Conservation (phyloP, 2,329 filamentous ascomycete species). For the Aspergillus quadricinctus region DNA sequence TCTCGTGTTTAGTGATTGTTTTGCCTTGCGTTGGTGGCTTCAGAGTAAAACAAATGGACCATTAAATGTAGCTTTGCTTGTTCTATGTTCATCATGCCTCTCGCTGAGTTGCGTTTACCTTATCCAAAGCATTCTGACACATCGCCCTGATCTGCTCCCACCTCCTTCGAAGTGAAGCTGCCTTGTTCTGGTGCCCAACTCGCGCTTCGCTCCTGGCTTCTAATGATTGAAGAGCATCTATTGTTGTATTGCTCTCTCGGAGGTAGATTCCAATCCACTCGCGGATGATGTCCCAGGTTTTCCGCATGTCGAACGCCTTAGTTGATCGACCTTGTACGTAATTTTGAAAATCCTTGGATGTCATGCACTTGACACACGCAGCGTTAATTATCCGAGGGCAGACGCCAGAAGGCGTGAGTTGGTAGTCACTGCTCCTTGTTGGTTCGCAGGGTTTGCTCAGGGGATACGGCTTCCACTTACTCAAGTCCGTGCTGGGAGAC, state of each 20-base stretch:
- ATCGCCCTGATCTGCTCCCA: conserved; percentile 32
- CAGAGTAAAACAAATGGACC: neutral
- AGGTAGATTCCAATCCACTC: conserved; percentile 24
- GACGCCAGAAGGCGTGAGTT: conserved; percentile 23
- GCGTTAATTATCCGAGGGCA: conserved; percentile 26
- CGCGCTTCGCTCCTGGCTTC: neutral
- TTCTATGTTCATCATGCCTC: neutral
- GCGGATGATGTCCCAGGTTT: conserved; percentile 21
- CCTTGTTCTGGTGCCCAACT: conserved; percentile 8
- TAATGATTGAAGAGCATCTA: conserved; percentile 7
- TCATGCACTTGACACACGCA: conserved; percentile 29
- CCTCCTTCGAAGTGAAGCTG: conserved; percentile 19
- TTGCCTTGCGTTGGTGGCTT: neutral
- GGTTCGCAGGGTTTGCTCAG: neutral
- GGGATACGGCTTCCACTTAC: conserved; percentile 10
- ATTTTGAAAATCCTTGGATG: conserved; percentile 22
- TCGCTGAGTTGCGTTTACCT: neutral
- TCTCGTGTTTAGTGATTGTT: neutral
- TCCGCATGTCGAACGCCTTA: conserved; percentile 13
- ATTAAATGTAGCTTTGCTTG: neutral
- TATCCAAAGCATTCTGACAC: conserved; percentile 18
- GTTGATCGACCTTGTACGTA: conserved; percentile 22
- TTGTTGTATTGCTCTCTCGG: conserved; percentile 20
- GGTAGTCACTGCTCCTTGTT: conserved; percentile 23
- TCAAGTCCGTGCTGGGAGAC: conserved; percentile 21